These are phyloP conservation scores for Trametes gibbosa DNA, from an alignment of 768 basidiomycete species.

Conservation along the genomic window DNA sequence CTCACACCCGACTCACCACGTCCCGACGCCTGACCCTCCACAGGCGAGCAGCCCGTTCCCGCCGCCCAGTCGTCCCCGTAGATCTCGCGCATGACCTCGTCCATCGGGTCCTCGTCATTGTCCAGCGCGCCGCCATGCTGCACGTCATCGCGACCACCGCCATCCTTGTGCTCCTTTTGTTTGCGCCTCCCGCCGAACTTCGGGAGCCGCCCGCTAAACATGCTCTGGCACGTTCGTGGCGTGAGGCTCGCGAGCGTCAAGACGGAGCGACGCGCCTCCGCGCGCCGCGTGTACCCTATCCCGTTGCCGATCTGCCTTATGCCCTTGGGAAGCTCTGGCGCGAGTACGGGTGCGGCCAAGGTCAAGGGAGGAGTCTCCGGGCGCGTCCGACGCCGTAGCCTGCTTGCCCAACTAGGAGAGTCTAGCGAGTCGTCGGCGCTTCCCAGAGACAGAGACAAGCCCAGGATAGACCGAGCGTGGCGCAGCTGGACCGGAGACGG, in stretches of 20 bases:
- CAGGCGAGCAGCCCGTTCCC: constrained; percentile 5
- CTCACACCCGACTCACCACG: neutral
- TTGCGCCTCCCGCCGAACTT: constrained; percentile 6
- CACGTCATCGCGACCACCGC: neutral
- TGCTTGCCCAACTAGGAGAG: constrained; percentile 35
- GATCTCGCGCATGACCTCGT: constrained; percentile 29
- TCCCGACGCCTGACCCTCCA: neutral
- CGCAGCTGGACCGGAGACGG: constrained; percentile 5
- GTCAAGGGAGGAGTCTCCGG: constrained; percentile 32
- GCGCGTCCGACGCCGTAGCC: constrained; percentile 39
- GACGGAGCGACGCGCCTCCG: constrained; percentile 12
- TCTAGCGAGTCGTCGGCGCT: constrained; percentile 24
- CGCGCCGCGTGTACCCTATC: constrained; percentile 27
- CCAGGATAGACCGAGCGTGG: constrained; percentile 19
- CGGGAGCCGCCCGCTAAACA: constrained; percentile 11
- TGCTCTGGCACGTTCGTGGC: constrained; percentile 21
- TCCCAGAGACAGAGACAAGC: constrained; percentile 37
- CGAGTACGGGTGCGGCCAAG: constrained; percentile 25
- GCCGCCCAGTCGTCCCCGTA: constrained; percentile 25
- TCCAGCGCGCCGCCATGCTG: too few relatives aligned
- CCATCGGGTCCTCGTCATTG: constrained; percentile 27
- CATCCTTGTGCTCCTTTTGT: neutral
- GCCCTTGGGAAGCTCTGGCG: constrained; percentile 38
- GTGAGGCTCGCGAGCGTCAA: constrained; percentile 17
- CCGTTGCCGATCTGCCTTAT: constrained; percentile 35